Percentiles rank a stretch among this genome's conserved stretches.
Conservation (phyloP, 768 basidiomycete genomes). For the Pisolithus microcarpus region DNA sequence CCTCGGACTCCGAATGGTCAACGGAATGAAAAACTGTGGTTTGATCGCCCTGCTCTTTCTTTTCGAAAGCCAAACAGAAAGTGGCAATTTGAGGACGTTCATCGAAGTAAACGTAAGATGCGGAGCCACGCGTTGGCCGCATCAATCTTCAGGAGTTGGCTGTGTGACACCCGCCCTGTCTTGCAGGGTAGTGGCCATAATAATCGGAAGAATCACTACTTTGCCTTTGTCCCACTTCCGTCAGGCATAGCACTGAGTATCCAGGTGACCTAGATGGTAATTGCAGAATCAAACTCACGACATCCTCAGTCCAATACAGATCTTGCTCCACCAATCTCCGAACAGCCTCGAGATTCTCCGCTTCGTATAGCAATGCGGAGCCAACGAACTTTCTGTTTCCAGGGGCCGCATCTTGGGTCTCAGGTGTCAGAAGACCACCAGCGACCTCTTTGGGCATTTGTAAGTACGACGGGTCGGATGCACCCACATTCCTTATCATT, state of each 20-base stretch:
- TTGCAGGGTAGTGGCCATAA: constrained; percentile 31
- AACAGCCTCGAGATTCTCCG: constrained; percentile 42
- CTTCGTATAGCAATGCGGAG: constrained; percentile 50
- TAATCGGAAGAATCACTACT: constrained; percentile 41
- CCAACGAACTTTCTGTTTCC: constrained; percentile 53
- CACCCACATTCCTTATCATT: background rate
- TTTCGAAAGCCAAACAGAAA: too few relatives aligned
- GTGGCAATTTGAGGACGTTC: background rate
- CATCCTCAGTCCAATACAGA: constrained; percentile 35
- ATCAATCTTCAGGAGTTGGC: constrained; percentile 18
- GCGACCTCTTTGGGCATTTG: constrained; percentile 35
- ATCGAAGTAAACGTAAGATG: background rate
- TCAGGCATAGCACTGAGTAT: background rate
- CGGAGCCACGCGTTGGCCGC: background rate
- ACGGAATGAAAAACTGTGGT: too few relatives aligned
- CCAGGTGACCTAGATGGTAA: background rate
- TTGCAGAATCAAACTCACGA: constrained; percentile 28
- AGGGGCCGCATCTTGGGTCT: constrained; percentile 40
- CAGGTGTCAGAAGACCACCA: constrained; percentile 53
- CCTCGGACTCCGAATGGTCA: too few relatives aligned
- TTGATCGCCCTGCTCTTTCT: too few relatives aligned
- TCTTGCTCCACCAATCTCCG: constrained; percentile 35
- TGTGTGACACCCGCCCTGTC: constrained; percentile 18
- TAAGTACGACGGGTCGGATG: background rate
- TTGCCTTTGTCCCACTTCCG: constrained; percentile 53